These are phyloP conservation scores for Leccinum variicolor DNA, from an alignment of 768 basidiomycete genomes.

Conservation along the genomic window DNA sequence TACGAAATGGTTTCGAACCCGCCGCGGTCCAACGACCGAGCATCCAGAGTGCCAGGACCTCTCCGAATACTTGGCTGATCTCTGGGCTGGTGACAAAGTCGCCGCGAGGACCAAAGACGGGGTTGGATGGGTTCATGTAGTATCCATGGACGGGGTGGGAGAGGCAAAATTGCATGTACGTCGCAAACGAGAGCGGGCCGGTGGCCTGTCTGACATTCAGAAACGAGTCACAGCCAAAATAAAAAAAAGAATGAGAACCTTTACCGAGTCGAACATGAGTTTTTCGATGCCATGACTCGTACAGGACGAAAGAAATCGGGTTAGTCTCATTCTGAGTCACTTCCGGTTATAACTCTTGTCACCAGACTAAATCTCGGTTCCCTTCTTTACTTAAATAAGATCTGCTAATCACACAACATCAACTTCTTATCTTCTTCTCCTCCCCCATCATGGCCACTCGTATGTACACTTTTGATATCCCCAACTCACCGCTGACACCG, in stretches of 20 bases:
- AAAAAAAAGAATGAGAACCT: constrained; percentile 42
- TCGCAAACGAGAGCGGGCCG: constrained; percentile 84
- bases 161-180: constrained; percentile 91
- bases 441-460: constrained; percentile 58
- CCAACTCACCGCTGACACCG: background rate
- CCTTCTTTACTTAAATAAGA: background rate
- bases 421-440: background rate
- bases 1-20: constrained; percentile 52
- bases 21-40: constrained; percentile 67
- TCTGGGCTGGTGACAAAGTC: constrained; percentile 98
- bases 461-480: constrained; percentile 31
- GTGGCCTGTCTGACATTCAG: constrained; percentile 57
- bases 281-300: constrained; percentile 46
- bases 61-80: constrained; percentile 94
- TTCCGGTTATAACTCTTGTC: background rate
- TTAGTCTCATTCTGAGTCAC: constrained; percentile 13
- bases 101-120: constrained; percentile 81
- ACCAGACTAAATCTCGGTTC: background rate
- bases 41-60: constrained; percentile 91
- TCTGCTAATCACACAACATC: background rate
- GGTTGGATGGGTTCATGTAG: constrained; percentile 72
- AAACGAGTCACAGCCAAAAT: background rate
- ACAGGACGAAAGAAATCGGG: background rate
- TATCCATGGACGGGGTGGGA: constrained; percentile 90
- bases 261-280: constrained; percentile 67